Percentiles rank a stretch among this genome's conserved stretches.
Conservation (phyloP, 2,329 filamentous ascomycete species). For the Diaporthe vaccinii region DNA sequence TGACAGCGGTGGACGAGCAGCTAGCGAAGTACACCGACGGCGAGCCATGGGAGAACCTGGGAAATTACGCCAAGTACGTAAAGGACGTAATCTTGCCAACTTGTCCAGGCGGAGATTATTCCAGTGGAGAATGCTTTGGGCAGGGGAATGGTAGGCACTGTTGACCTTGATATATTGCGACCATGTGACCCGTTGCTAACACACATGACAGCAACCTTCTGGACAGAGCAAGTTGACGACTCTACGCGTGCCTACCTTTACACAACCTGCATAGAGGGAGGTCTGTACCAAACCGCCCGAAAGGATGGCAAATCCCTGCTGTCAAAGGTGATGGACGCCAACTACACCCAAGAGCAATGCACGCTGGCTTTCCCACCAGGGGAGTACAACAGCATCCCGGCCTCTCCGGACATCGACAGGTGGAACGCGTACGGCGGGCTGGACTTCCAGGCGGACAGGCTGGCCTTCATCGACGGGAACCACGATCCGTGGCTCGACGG, state of each 20-base stretch:
- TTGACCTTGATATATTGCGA: not conserved
- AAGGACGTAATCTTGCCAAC: constrained; percentile 59
- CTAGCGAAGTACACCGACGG: constrained; percentile 63
- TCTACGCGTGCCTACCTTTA: constrained; percentile 62
- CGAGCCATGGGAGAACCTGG: constrained; percentile 63
- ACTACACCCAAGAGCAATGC: constrained; percentile 69
- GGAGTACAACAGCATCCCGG: constrained; percentile 58
- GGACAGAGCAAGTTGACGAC: constrained; percentile 57
- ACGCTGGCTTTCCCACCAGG: constrained; percentile 66
- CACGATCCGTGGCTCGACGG: constrained; percentile 66
- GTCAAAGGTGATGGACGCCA: constrained; percentile 59
- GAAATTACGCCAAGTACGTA: constrained; percentile 66
- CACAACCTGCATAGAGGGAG: constrained; percentile 62
- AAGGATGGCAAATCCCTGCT: constrained; percentile 59
- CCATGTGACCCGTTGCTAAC: not conserved
- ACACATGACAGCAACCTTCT: constrained; percentile 55
- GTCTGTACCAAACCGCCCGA: constrained; percentile 63
- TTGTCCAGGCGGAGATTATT: constrained; percentile 56
- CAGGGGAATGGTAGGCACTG: constrained; percentile 43
- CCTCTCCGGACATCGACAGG: constrained; percentile 55
- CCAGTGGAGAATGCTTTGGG: constrained; percentile 60
- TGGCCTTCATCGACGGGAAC: constrained; percentile 66
- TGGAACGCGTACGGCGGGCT: constrained; percentile 63
- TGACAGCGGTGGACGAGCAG: constrained; percentile 59
- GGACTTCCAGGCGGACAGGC: constrained; percentile 58